Percentiles rank a stretch among this genome's conserved stretches.
Conservation (phyloP, 1,284 basidiomycete genomes). For the Porogramme epimiltina region DNA sequence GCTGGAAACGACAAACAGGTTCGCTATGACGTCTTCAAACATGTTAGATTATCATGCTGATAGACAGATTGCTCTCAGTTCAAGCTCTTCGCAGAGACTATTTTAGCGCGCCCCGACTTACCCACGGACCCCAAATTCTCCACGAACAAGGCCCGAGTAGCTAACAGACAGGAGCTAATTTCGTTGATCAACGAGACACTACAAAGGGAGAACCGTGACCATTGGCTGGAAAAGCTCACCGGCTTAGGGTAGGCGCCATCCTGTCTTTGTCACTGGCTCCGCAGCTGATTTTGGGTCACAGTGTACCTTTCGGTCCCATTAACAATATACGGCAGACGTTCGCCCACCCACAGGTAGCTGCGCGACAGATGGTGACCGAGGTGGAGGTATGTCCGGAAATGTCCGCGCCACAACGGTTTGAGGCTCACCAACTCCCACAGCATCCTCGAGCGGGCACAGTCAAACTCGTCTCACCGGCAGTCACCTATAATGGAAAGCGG, state of each 20-base stretch:
- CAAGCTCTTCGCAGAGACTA: conserved; percentile 57
- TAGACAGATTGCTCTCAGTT: conserved; percentile 51
- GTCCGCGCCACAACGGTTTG: conserved; percentile 17
- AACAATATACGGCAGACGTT: conserved; percentile 93
- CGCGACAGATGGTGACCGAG: conserved; percentile 60
- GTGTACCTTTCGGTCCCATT: conserved; percentile 90
- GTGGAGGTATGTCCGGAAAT: conserved; percentile 50
- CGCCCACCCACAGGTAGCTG: conserved; percentile 84
- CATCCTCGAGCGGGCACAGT: conserved; percentile 66
- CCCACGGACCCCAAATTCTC: conserved; percentile 62
- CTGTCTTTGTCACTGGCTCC: not conserved
- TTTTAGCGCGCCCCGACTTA: conserved; percentile 62
- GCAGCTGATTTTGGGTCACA: not conserved
- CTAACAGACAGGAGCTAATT: conserved; percentile 76
- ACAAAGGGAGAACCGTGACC: conserved; percentile 54
- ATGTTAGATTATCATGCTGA: not conserved
- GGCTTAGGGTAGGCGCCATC: conserved; percentile 63
- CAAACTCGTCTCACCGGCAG: conserved; percentile 86
- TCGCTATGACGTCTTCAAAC: conserved; percentile 17
- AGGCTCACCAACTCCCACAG: conserved; percentile 21
- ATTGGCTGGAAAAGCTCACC: conserved; percentile 76
- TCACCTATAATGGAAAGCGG: conserved; percentile 84
- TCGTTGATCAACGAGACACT: conserved; percentile 69
- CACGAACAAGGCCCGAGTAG: conserved; percentile 78
- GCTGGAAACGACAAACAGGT: conserved; percentile 92